A percentile compares a stretch with the other conserved stretches of the same genome.
These are phyloP conservation scores for Sequoia sempervirens DNA, from an alignment of 75 land plant genomes.

Conservation along the genomic window DNA sequence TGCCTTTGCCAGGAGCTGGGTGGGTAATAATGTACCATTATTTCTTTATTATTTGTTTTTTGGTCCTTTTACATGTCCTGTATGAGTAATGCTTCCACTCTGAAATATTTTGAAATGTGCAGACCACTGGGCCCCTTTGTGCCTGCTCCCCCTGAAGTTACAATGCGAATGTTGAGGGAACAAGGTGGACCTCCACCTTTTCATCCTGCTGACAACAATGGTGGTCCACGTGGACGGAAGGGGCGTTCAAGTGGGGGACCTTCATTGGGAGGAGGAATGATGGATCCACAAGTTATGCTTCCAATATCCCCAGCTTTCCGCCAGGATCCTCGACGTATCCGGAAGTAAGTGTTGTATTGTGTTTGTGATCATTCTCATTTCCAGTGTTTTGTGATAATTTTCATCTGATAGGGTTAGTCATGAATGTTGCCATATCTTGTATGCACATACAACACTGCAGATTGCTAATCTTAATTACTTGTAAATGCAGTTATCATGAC, in stretches of 20 bases:
- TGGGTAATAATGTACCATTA: constrained; percentile 26
- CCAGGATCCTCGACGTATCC: constrained; percentile 82
- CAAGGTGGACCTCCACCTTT: constrained; percentile 74
- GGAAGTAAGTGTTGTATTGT: constrained; percentile 55
- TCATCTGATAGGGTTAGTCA: not conserved
- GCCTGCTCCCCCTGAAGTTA: constrained; percentile 99
- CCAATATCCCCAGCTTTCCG: constrained; percentile 51
- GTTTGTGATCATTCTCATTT: not conserved
- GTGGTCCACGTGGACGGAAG: constrained; percentile 69
- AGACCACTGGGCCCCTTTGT: constrained; percentile 99
- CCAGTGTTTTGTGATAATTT: not conserved
- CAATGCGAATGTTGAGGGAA: constrained; percentile 91
- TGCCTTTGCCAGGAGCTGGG: constrained; percentile 99
- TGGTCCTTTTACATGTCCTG: not conserved
- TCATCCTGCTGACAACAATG: constrained; percentile 62
- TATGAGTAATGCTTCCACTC: not conserved
- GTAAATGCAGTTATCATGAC: constrained; percentile 76
- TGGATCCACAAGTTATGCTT: constrained; percentile 61
- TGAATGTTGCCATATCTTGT: not conserved
- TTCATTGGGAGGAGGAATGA: constrained; percentile 44
- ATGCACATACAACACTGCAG: not conserved
- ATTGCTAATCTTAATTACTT: constrained; percentile 2
- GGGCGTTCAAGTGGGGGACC: constrained; percentile 44
- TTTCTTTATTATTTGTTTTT: not conserved
- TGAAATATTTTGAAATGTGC: constrained; percentile 20